These are phyloP conservation scores for Bryoglossum gracile DNA, from an alignment of 495 filamentous ascomycete species.

Conservation along the genomic window DNA sequence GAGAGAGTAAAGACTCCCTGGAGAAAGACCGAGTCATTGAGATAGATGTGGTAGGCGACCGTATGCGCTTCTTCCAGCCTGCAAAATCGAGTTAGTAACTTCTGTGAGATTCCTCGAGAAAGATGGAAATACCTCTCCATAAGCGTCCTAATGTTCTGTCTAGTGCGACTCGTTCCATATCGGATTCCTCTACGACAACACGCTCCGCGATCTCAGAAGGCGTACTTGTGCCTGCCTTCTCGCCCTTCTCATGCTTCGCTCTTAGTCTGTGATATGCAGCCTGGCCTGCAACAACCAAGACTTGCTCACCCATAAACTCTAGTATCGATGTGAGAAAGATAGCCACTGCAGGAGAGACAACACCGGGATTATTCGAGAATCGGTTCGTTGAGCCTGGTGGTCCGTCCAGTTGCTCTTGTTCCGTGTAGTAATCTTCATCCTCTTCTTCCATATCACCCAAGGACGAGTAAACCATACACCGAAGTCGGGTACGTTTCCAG, in stretches of 20 bases:
- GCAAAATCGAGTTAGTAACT: too few species aligned
- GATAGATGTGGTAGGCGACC: constrained; percentile 33
- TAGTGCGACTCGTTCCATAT: constrained; percentile 89
- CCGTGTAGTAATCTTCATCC: constrained; percentile 81
- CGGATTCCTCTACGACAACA: constrained; percentile 77
- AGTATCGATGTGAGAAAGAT: constrained; percentile 94
- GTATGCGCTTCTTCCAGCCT: constrained; percentile 85
- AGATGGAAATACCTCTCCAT: too few species aligned
- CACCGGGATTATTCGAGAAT: constrained; percentile 44
- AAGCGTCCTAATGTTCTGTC: constrained; percentile 79
- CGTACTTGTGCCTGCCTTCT: constrained; percentile 37
- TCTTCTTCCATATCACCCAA: constrained; percentile 97
- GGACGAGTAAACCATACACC: constrained; percentile 97
- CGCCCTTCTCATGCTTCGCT: constrained; percentile 41
- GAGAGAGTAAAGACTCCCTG: constrained; percentile 38
- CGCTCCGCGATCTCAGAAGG: constrained; percentile 45
- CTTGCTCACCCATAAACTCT: constrained; percentile 90
- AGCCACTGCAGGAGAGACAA: constrained; percentile 84
- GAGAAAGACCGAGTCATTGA: constrained; percentile 24
- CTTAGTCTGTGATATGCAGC: constrained; percentile 70
- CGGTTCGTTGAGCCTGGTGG: constrained; percentile 34
- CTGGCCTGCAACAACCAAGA: constrained; percentile 78
- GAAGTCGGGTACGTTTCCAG: constrained; percentile 85
- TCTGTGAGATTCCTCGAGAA: too few species aligned
- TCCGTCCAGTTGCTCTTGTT: constrained; percentile 59